These are phyloP conservation scores for Plenodomus tracheiphilus DNA, from an alignment of 2,329 filamentous ascomycete genomes.

Conservation along the genomic window DNA sequence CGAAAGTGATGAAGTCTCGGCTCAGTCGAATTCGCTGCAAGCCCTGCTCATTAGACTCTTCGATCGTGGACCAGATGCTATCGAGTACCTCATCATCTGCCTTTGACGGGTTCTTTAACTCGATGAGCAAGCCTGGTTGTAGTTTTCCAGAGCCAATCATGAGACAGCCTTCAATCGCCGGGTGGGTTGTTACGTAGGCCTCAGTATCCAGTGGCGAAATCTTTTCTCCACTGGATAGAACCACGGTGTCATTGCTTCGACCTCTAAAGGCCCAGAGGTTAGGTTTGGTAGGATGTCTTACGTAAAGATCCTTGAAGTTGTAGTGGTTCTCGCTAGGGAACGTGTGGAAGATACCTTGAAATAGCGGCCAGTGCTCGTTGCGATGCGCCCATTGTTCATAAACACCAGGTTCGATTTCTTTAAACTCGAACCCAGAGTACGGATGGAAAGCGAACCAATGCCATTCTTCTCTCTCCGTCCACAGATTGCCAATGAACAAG, in stretches of 20 bases:
- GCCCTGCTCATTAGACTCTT: slow-evolving; percentile 48
- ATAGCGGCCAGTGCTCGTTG: slow-evolving; percentile 25
- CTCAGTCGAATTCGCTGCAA: slow-evolving; percentile 47
- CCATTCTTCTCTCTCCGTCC: slow-evolving; percentile 20
- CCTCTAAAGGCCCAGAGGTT: slow-evolving; percentile 24
- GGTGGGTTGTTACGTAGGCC: slow-evolving; percentile 28
- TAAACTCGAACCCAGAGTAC: slow-evolving; percentile 25
- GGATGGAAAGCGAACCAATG: slow-evolving; percentile 29
- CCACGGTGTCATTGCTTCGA: slow-evolving; percentile 23
- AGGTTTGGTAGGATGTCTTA: slow-evolving; percentile 19
- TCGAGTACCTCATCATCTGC: slow-evolving; percentile 41
- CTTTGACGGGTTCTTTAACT: slow-evolving; percentile 18
- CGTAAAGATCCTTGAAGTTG: slow-evolving; percentile 27
- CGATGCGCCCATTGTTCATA: slow-evolving; percentile 45
- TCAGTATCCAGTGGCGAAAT: slow-evolving; percentile 23
- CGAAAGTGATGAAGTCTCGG: slow-evolving; percentile 48
- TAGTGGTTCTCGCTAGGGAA: slow-evolving; percentile 17
- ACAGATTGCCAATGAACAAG: slow-evolving; percentile 22
- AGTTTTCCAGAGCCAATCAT: slow-evolving; percentile 32
- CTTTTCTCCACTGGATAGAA: slow-evolving; percentile 27
- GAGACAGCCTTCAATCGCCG: slow-evolving; percentile 32
- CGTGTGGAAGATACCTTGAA: slow-evolving; percentile 28
- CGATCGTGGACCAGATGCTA: slow-evolving; percentile 51
- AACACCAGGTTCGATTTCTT: slow-evolving; percentile 24
- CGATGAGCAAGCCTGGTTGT: slow-evolving; percentile 38